Conservation (phyloP, 2,329 filamentous ascomycete genomes). For the Emmonsia crescens region DNA sequence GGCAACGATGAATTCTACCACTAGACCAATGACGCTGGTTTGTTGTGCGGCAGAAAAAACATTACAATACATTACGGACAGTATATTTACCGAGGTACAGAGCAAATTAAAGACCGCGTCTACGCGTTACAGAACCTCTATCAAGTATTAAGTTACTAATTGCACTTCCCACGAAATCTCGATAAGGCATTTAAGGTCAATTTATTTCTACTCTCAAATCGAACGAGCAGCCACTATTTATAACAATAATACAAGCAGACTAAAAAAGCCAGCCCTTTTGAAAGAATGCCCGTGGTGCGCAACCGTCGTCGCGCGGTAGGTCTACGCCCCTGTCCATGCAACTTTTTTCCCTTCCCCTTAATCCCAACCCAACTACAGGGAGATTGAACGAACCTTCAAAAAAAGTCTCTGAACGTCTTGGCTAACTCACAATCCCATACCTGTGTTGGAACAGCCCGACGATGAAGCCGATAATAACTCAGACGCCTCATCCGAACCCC, state of each 20-base stretch:
- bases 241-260: background rate
- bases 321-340: background rate
- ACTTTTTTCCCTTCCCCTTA: background rate
- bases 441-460: background rate
- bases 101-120: too few species aligned
- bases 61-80: background rate
- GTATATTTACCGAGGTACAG: too few species aligned
- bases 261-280: too few species aligned
- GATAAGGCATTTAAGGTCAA: background rate
- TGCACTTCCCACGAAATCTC: background rate
- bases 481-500: conserved; percentile 2
- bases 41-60: too few species aligned
- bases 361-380: too few species aligned
- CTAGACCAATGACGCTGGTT: conserved; percentile 7
- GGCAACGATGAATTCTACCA: conserved; percentile 6
- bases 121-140: background rate
- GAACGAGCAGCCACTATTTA: background rate
- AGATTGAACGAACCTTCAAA: background rate
- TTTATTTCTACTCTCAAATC: background rate
- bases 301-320: conserved; percentile 13
- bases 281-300: conserved; percentile 8
- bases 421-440: background rate
- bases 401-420: background rate
- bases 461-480: background rate
- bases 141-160: background rate